Evolutionary conservation across 2,329 filamentous ascomycete species (phyloP).

Genomic region (Sporothrix luriei): DNA sequence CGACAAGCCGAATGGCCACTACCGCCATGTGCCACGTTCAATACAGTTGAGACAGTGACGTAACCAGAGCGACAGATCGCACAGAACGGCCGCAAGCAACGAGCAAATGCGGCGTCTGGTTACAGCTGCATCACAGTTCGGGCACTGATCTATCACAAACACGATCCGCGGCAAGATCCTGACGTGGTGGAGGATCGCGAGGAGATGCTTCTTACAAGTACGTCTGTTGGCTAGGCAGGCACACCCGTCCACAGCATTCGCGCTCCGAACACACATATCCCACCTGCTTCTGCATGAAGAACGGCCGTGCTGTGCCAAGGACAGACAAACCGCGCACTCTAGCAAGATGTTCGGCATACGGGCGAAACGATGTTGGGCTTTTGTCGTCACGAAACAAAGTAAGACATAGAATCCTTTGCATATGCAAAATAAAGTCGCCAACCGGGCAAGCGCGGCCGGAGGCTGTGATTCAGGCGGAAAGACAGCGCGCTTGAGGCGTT

Average conservation of each 20-base stretch:
- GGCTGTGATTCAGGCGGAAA: background rate
- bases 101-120: background rate
- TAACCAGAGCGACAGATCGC: background rate
- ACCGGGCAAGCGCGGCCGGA: background rate
- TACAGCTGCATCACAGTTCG: background rate
- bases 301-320: background rate
- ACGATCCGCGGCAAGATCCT: slow-evolving; percentile 18
- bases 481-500: background rate
- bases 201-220: background rate
- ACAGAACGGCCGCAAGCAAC: slow-evolving; percentile 17
- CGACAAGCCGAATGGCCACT: slow-evolving; percentile 10
- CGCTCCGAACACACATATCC: background rate
- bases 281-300: background rate
- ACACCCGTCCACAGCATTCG: slow-evolving; percentile 10
- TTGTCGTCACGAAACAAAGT: background rate
- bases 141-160: slow-evolving; percentile 6
- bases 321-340: background rate
- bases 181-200: slow-evolving; percentile 19
- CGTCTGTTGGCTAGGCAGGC: slow-evolving; percentile 5
- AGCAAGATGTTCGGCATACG: slow-evolving; percentile 4
- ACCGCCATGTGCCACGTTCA: background rate
- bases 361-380: background rate
- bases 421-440: background rate
- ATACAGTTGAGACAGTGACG: background rate
- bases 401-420: too few species aligned